Percentiles rank a stretch among this genome's conserved stretches.
These are phyloP conservation scores for Wickerhamomyces silvicola DNA, from an alignment of 805 yeast genomes.

Conservation along the genomic window DNA sequence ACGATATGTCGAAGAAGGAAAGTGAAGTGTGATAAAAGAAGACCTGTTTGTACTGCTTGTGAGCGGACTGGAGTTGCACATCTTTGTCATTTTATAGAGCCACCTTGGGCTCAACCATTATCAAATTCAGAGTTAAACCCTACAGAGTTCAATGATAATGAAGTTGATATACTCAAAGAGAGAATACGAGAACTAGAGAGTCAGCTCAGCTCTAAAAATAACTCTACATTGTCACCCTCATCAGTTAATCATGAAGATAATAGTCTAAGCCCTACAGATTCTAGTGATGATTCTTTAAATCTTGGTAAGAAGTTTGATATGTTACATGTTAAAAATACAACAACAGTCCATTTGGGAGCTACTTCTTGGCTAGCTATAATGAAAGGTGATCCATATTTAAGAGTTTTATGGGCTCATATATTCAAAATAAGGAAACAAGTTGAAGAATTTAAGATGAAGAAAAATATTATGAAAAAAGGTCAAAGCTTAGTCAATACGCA, in stretches of 20 bases:
- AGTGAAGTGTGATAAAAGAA: constrained; percentile 42
- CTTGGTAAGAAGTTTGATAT: constrained; percentile 38
- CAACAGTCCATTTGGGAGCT: constrained; percentile 41
- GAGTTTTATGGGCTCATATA: constrained; percentile 47
- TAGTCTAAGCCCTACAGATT: constrained; percentile 5
- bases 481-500: background rate
- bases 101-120: constrained; percentile 50
- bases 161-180: constrained; percentile 46
- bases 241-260: background rate
- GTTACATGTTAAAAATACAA: constrained; percentile 36
- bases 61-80: constrained; percentile 52
- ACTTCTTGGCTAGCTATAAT: constrained; percentile 55
- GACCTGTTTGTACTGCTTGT: constrained; percentile 54
- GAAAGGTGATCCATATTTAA: constrained; percentile 51
- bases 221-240: constrained; percentile 1
- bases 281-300: constrained; percentile 19
- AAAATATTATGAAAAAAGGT: background rate
- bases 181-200: constrained; percentile 44
- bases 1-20: constrained; percentile 44
- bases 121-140: constrained; percentile 39
- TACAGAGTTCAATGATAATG: constrained; percentile 39
- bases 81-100: constrained; percentile 51
- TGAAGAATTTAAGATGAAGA: constrained; percentile 18
- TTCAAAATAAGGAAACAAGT: constrained; percentile 34
- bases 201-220: constrained; percentile 6